Percentiles rank a stretch among this genome's conserved stretches.
These are phyloP conservation scores for Fonsecaea nubica DNA, from an alignment of 2,329 filamentous ascomycete species.

Conservation along the genomic window DNA sequence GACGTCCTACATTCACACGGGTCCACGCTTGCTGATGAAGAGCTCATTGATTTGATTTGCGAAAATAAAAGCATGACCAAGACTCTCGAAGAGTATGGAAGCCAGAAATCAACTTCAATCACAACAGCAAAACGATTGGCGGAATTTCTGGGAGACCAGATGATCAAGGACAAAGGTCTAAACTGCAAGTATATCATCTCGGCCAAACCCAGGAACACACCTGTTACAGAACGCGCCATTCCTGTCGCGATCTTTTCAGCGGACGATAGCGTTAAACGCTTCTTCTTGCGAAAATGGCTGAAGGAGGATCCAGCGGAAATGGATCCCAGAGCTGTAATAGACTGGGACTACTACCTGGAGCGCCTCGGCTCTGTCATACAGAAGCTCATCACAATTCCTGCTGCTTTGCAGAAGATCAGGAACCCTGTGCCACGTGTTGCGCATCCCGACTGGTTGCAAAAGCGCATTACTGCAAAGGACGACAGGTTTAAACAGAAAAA, in stretches of 20 bases:
- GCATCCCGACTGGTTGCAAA: conserved; percentile 96
- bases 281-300: conserved; percentile 93
- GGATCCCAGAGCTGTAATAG: conserved; percentile 85
- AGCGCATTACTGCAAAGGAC: conserved; percentile 91
- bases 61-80: conserved; percentile 99
- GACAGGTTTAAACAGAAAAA: conserved; percentile 99
- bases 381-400: conserved; percentile 98
- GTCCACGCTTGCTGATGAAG: conserved; percentile 88
- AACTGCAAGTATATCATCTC: conserved; percentile 99
- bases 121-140: conserved; percentile 94
- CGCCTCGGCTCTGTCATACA: conserved; percentile 96
- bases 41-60: conserved; percentile 98
- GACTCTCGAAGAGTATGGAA: conserved; percentile 92
- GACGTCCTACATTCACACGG: conserved; percentile 92
- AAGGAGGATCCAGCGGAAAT: conserved; percentile 91
- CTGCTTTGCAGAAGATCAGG: conserved; percentile 89
- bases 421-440: conserved; percentile 93
- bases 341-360: conserved; percentile 98
- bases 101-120: conserved; percentile 98
- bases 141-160: conserved; percentile 95
- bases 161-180: conserved; percentile 98
- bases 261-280: conserved; percentile 82
- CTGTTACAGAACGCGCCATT: conserved; percentile 91
- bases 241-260: conserved; percentile 98
- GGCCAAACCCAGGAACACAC: conserved; percentile 80